Evolutionary conservation across 2,329 filamentous ascomycete species (phyloP).

Genomic region (Didymella arachidicola): DNA sequence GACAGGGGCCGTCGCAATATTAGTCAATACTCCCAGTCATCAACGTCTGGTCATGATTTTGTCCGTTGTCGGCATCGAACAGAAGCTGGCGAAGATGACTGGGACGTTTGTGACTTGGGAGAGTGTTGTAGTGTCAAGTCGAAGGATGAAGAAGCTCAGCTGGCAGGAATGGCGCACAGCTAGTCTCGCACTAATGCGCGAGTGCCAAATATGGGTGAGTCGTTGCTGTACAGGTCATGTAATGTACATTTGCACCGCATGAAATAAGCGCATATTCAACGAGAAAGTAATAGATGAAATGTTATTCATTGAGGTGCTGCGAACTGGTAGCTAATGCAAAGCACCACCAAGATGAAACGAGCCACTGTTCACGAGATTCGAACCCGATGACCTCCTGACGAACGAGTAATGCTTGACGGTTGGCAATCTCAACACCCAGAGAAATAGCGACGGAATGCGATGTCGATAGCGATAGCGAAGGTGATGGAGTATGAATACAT

Average conservation of each 20-base stretch:
- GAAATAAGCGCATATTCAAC: no score
- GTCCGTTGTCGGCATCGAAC: not conserved
- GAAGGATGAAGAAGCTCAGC: constrained; percentile 1
- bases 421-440: not conserved
- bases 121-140: not conserved
- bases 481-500: constrained; percentile 1
- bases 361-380: not conserved
- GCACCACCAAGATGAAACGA: not conserved
- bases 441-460: not conserved
- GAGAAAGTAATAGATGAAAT: no score
- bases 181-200: constrained; percentile 1
- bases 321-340: not conserved
- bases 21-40: not conserved
- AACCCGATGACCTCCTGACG: not conserved
- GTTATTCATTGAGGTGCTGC: not conserved
- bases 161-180: not conserved
- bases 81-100: not conserved
- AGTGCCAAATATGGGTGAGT: not conserved
- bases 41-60: not conserved
- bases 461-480: not conserved
- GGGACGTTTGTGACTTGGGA: not conserved
- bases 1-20: not conserved
- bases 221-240: no score
- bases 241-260: no score
- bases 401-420: not conserved